Conservation (phyloP, 2,329 filamentous ascomycete genomes). For the Zymoseptoria tritici region DNA sequence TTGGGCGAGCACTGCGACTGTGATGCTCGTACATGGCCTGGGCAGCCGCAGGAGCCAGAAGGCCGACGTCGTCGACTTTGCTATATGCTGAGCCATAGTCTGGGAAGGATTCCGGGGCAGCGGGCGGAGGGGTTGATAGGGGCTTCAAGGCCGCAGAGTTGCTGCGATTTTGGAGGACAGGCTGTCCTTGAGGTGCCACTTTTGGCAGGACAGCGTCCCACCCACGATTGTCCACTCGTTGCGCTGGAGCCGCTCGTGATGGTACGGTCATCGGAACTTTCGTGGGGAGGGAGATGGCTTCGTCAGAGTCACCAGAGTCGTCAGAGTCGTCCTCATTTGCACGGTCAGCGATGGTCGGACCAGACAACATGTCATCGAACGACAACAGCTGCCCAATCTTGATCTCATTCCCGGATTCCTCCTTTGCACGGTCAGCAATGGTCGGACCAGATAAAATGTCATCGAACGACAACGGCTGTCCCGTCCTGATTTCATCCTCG, state of each 20-base stretch:
- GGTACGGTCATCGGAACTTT: neutral
- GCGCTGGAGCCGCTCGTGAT: neutral
- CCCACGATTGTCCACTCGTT: neutral
- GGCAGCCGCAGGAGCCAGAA: slow-evolving; percentile 1
- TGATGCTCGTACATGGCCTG: neutral
- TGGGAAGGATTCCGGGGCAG: neutral
- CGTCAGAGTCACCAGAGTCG: slow-evolving; percentile 5
- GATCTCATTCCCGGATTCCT: slow-evolving; percentile 12
- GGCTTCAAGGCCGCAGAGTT: neutral
- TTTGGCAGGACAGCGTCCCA: neutral
- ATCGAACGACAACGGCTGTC: neutral
- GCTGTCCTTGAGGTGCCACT: neutral
- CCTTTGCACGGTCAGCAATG: neutral
- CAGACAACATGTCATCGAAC: neutral
- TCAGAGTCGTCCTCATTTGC: slow-evolving; percentile 1
- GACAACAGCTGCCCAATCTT: slow-evolving; percentile 9
- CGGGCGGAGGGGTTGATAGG: neutral
- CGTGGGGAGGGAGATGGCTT: neutral
- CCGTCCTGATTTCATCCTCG: slow-evolving; percentile 17
- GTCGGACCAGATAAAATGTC: neutral
- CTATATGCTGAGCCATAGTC: slow-evolving; percentile 5
- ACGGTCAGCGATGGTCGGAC: neutral
- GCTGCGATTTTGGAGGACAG: neutral
- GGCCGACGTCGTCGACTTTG: slow-evolving; percentile 10
- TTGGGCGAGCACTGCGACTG: neutral